Conservation (phyloP, 345 rosid genomes). For the Lepidium sativum region DNA sequence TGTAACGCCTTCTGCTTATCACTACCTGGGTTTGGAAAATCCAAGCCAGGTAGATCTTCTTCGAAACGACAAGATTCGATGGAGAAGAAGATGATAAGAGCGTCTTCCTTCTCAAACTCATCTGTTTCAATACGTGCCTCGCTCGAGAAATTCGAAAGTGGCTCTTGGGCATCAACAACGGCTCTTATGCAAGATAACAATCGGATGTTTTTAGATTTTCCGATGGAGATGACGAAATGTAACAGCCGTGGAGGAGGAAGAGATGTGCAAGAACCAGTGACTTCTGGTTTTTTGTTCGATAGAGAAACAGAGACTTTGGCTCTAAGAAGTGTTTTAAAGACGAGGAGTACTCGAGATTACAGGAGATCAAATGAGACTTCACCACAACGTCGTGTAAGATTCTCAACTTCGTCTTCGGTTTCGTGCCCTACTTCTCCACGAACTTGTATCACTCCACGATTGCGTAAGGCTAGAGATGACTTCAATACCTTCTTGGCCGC, state of each 20-base stretch:
- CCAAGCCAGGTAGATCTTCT: conserved; percentile 36
- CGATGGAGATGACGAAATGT: conserved; percentile 48
- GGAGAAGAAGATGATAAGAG: conserved; percentile 27
- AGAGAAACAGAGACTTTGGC: conserved; percentile 31
- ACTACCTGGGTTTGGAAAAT: conserved; percentile 63
- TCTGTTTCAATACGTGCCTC: conserved; percentile 62
- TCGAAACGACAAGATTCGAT: conserved; percentile 16
- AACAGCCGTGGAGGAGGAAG: conserved; percentile 20
- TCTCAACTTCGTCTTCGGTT: conserved; percentile 39
- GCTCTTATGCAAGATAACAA: conserved; percentile 32
- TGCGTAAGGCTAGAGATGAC: conserved; percentile 44
- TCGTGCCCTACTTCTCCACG: conserved; percentile 46
- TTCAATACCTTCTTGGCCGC: conserved; percentile 56
- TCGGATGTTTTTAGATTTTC: conserved; percentile 47
- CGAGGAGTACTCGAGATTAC: conserved; percentile 26
- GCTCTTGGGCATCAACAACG: conserved; percentile 78
- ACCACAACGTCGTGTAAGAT: conserved; percentile 57
- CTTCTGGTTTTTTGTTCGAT: conserved; percentile 61
- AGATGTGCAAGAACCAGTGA: conserved; percentile 55
- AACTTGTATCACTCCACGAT: conserved; percentile 56
- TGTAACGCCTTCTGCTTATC: conserved; percentile 65
- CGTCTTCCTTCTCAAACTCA: conserved; percentile 17
- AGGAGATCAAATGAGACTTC: conserved; percentile 37
- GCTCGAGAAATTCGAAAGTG: conserved; percentile 77
- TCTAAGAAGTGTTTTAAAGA: conserved; percentile 43